These are phyloP conservation scores for Eucalyptus tenuipes DNA, from an alignment of 345 rosid genomes.

Conservation along the genomic window DNA sequence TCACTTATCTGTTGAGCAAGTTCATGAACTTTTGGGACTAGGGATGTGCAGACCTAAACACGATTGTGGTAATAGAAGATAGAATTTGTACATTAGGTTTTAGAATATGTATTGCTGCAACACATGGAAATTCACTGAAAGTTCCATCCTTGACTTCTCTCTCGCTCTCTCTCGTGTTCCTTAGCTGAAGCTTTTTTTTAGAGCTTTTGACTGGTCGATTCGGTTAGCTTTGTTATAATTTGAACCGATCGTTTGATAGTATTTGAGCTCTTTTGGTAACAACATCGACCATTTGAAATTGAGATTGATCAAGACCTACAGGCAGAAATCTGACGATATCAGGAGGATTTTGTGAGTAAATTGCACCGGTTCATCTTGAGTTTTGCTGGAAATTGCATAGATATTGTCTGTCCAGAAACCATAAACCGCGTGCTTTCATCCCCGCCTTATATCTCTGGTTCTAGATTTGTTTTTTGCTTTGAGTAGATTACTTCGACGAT, in stretches of 20 bases:
- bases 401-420: neutral
- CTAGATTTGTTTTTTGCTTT: neutral
- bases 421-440: neutral
- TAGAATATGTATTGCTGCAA: neutral
- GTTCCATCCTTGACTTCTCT: neutral
- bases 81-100: neutral
- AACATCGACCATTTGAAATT: neutral
- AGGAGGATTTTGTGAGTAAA: neutral
- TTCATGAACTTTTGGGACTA: slow-evolving; percentile 1
- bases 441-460: neutral
- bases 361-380: neutral
- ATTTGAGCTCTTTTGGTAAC: neutral
- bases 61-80: neutral
- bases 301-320: neutral
- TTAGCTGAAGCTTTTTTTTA: neutral
- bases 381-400: neutral
- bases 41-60: neutral
- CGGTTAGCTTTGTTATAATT: neutral
- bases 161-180: neutral
- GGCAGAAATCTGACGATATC: neutral
- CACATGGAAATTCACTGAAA: too few species aligned
- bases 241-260: neutral
- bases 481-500: neutral
- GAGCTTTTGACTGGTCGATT: neutral
- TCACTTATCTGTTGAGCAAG: slow-evolving; percentile 34